Evolutionary conservation across 176 grass and related monocot genomes (phyloP), one percentile per base, ranked within the genome.

Genomic region (Carex scoparia): DNA sequence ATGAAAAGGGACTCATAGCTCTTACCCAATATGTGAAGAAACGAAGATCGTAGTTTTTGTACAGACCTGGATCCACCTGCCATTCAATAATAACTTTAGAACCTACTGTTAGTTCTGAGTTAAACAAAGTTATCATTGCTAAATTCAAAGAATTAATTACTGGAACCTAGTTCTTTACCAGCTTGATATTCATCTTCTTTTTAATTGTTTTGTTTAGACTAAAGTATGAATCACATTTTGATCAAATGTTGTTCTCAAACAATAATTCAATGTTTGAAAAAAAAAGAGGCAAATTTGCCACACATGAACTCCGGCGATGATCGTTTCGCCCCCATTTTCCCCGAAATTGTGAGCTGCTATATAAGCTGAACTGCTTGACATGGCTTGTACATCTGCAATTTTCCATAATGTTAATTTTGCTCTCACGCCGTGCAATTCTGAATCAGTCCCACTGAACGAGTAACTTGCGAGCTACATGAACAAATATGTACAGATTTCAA

Each of bases 21-120:
- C 89, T 87, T 85, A 90, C 89, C 65, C 57, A 87, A 32, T 84
- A 84, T 85, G 81, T 85, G 55, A 87, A 90, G 89, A 90, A 90
- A 44, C 46, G 89, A 9, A 87, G 38, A 69, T 90, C 85, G n/a
- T n/a, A 57, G 32, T 87, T 81, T 11, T 84, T 18, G 37, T 90
- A 87, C 13, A 84, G 46, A n/a, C 61, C 9, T 0, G 81, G 64
- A 11, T n/a, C 11, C 55, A 90, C 66, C 85, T 90, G 67, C 33
- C 65, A 69, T 46, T 53, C 1, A 79, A 49, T 7, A 79, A 28
- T 14, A 79, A 79, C 46, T 23, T 64, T 64, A 37, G 69, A 73
- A 73, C 19, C 38, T 55, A 51, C 51, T 78, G 27, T 56, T 76
- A 53, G 12, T 28, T 44, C 69, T 78, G n/a, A 27, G 6, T 23